Evolutionary conservation across 768 basidiomycete species (phyloP), one percentile per base, ranked within the genome.

Genomic region (Kwoniella bestiolae): DNA sequence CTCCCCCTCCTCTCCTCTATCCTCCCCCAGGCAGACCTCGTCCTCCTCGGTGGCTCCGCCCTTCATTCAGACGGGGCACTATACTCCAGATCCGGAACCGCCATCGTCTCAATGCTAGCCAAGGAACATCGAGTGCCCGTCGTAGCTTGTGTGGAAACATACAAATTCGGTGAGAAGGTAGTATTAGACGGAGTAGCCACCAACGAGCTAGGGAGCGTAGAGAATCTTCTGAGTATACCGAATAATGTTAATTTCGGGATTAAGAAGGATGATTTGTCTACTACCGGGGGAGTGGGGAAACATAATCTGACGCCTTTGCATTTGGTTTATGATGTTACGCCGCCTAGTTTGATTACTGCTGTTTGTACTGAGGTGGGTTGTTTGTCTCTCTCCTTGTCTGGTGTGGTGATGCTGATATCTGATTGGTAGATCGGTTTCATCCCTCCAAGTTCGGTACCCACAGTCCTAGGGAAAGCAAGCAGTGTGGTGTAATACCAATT

Each of bases 101-200:
- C 95, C 0, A 86, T 94, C 72, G 92, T 98, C 5, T 92, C 94
- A 1, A 95, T 98, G 94, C 88, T 97, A 85, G 91, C 92, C 1
- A 92, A 91, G 80, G 87, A 87, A 51, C 86, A 90, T 73, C 89
- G 88, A 25, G 90, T 97, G 0, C 95, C 96, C 4, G 94, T 98
- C 6, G 87, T 99, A 35, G 93, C 96, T 26, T 97, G 94, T 69
- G 96, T 94, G 73, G 96, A 98, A 82, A 99, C 96, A 3, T 98
- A 98, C 83, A 99, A 99, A 81, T 98, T 94, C 75, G 91, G 91
- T 18, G 95, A 98, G 72, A 87, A 88, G 34, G 89, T 98, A 29
- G 89, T 91, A 80, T 84, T 98, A 60, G 96, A 99, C 80, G 90
- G 90, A 21, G 94, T 99, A 72, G 92, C 91, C 47, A 93, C 91